phyloP scores from a whole-genome alignment of 2,329 filamentous ascomycete genomes.

The Alternaria gaisen region DNA sequence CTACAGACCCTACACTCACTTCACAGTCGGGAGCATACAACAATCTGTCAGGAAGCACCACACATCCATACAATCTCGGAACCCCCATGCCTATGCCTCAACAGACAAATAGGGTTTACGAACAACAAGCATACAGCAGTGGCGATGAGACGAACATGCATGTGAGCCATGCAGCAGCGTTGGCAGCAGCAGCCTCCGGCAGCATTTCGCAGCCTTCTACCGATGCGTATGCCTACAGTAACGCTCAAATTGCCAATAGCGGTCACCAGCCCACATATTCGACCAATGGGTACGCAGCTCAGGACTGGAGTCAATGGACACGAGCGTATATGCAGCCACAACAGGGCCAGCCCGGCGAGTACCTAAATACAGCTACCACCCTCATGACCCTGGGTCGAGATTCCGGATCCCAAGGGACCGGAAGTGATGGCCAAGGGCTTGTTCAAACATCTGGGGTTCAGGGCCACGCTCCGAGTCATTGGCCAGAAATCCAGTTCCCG shows the following conservation, averaged over 20 bases:
- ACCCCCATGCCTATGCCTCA: slow-evolving; percentile 32
- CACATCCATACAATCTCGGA: slow-evolving; percentile 40
- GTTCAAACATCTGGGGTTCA: slow-evolving; percentile 37
- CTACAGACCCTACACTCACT: slow-evolving; percentile 34
- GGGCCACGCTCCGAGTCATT: slow-evolving; percentile 33
- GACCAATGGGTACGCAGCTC: slow-evolving; percentile 36
- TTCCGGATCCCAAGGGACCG: slow-evolving; percentile 27
- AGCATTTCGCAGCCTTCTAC: slow-evolving; percentile 31
- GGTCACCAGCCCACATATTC: slow-evolving; percentile 33
- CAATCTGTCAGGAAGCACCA: slow-evolving; percentile 19
- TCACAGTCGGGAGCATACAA: slow-evolving; percentile 34
- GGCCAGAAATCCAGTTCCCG: slow-evolving; percentile 44
- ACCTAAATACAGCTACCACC: slow-evolving; percentile 51
- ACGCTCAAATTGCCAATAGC: slow-evolving; percentile 29
- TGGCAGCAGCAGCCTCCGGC: slow-evolving; percentile 38
- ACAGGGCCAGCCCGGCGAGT: slow-evolving; percentile 40
- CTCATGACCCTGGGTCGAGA: slow-evolving; percentile 51
- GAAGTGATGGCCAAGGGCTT: slow-evolving; percentile 27
- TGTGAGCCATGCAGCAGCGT: slow-evolving; percentile 40
- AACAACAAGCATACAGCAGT: slow-evolving; percentile 39
- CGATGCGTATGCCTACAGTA: slow-evolving; percentile 38
- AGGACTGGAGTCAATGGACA: slow-evolving; percentile 50
- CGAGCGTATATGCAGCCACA: slow-evolving; percentile 42
- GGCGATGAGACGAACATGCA: slow-evolving; percentile 40
- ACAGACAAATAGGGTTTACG: slow-evolving; percentile 33